These are phyloP conservation scores for Exophiala viscosa DNA, from an alignment of 2,329 filamentous ascomycete species.

Conservation along the genomic window DNA sequence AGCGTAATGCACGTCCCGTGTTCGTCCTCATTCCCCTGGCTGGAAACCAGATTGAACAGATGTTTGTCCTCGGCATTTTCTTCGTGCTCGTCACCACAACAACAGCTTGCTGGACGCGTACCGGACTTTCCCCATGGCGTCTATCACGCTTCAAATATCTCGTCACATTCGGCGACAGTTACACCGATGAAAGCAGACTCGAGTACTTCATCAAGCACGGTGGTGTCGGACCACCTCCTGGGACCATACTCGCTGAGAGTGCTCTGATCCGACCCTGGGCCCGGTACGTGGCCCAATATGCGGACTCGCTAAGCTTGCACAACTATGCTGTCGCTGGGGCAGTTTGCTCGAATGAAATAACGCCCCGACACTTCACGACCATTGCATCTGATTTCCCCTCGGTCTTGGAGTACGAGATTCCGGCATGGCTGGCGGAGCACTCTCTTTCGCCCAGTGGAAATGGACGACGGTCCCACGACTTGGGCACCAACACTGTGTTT, in stretches of 20 bases:
- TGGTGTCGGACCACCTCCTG: constrained; percentile 60
- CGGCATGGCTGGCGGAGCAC: neutral
- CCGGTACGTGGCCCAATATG: constrained; percentile 60
- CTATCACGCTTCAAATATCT: constrained; percentile 57
- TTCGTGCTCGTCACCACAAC: neutral
- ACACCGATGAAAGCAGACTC: constrained; percentile 68
- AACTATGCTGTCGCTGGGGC: constrained; percentile 73
- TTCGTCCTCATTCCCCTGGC: neutral
- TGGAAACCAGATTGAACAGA: neutral
- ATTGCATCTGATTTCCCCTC: too few species aligned
- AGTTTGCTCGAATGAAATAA: constrained; percentile 66
- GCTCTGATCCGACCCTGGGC: constrained; percentile 61
- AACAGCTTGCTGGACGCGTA: neutral
- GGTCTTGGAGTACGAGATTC: neutral
- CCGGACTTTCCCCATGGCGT: neutral
- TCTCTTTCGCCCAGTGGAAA: neutral
- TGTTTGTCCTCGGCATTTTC: neutral
- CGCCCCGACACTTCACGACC: constrained; percentile 31
- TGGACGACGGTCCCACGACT: neutral
- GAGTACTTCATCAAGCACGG: constrained; percentile 59
- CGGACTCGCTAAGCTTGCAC: constrained; percentile 53
- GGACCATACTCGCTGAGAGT: constrained; percentile 50
- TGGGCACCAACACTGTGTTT: neutral
- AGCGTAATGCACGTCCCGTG: neutral
- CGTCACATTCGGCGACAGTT: constrained; percentile 71